Conservation (phyloP, 2,329 filamentous ascomycete genomes). For the Curvularia verruculosa region DNA sequence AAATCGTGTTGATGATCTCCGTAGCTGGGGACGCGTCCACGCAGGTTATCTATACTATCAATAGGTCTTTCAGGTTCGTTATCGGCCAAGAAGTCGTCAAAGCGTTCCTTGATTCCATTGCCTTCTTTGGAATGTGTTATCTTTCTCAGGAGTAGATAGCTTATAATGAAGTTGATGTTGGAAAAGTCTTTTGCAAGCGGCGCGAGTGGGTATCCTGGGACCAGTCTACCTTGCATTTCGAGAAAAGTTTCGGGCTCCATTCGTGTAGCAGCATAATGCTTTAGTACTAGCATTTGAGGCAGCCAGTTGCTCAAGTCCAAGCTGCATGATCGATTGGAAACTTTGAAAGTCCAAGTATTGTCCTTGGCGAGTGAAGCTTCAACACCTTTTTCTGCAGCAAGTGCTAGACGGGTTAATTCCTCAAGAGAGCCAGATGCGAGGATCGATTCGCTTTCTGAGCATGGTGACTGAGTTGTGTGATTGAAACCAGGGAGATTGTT, state of each 20-base stretch:
- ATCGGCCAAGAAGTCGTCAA: background rate
- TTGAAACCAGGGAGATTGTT: background rate
- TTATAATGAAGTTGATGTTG: slow-evolving; percentile 24
- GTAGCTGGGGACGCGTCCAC: slow-evolving; percentile 14
- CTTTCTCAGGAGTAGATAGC: slow-evolving; percentile 18
- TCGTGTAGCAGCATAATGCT: slow-evolving; percentile 18
- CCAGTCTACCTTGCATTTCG: slow-evolving; percentile 17
- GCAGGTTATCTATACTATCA: background rate
- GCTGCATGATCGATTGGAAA: background rate
- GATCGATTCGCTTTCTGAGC: slow-evolving; percentile 17
- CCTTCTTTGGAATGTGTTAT: slow-evolving; percentile 6
- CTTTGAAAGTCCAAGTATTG: slow-evolving; percentile 3
- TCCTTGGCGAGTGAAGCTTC: background rate
- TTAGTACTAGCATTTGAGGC: slow-evolving; percentile 27
- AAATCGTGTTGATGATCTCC: slow-evolving; percentile 7
- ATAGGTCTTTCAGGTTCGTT: no score
- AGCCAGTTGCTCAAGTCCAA: slow-evolving; percentile 27
- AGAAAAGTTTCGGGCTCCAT: slow-evolving; percentile 23
- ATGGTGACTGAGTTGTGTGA: background rate
- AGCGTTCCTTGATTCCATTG: background rate
- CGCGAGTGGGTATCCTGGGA: slow-evolving; percentile 1
- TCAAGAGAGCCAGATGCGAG: slow-evolving; percentile 9
- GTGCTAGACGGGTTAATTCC: slow-evolving; percentile 23
- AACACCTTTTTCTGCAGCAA: slow-evolving; percentile 22
- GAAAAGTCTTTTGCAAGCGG: slow-evolving; percentile 14